Evolutionary conservation across 1,284 basidiomycete genomes (phyloP).

Genomic region (Trichosporon sp.): DNA sequence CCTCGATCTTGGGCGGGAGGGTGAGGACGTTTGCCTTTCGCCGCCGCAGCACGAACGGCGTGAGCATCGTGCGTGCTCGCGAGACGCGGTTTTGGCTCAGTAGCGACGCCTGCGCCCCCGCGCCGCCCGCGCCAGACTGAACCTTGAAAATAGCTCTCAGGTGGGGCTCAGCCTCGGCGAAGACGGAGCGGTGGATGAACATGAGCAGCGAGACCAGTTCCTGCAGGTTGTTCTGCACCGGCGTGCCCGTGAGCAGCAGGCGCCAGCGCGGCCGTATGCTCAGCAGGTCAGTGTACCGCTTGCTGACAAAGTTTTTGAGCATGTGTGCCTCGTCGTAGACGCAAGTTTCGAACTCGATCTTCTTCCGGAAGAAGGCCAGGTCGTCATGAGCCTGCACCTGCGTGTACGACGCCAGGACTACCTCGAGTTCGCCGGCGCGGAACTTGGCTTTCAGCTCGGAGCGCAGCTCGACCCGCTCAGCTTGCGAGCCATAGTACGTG

Average conservation of each 20-base stretch:
- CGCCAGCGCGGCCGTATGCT: slow-evolving; percentile 83
- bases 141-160: slow-evolving; percentile 96
- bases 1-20: slow-evolving; percentile 84
- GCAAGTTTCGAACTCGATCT: slow-evolving; percentile 87
- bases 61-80: slow-evolving; percentile 97
- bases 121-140: slow-evolving; percentile 9
- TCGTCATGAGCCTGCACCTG: slow-evolving; percentile 82
- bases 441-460: slow-evolving; percentile 56
- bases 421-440: slow-evolving; percentile 74
- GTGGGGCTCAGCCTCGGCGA: slow-evolving; percentile 66
- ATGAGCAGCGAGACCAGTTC: slow-evolving; percentile 98
- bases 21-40: slow-evolving; percentile 91
- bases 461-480: slow-evolving; percentile 73
- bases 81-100: slow-evolving; percentile 86
- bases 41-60: slow-evolving; percentile 91
- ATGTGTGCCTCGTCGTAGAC: slow-evolving; percentile 95
- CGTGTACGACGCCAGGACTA: slow-evolving; percentile 94
- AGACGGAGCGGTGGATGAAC: slow-evolving; percentile 91
- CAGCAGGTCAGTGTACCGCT: slow-evolving; percentile 84
- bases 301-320: slow-evolving; percentile 93
- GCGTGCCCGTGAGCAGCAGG: slow-evolving; percentile 89
- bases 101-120: slow-evolving; percentile 55
- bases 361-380: slow-evolving; percentile 78
- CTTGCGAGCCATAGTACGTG: slow-evolving; percentile 90
- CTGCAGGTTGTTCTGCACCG: slow-evolving; percentile 69